These are phyloP conservation scores for Saxispiralis lemnorum DNA, from an alignment of 495 filamentous ascomycete genomes.

Conservation along the genomic window DNA sequence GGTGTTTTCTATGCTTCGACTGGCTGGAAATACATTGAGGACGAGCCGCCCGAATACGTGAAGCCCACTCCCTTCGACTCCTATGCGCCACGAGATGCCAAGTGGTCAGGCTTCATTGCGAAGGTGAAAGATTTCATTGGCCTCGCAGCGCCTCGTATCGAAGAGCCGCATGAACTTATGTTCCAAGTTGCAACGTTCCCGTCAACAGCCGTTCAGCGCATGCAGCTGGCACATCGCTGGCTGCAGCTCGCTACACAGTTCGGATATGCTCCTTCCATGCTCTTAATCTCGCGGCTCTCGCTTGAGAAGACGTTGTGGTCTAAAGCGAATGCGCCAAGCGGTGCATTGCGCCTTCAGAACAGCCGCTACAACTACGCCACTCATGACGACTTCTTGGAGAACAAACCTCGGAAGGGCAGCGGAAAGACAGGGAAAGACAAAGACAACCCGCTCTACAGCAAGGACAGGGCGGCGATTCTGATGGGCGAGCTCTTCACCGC, in stretches of 20 bases:
- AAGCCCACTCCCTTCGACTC: slow-evolving; percentile 15
- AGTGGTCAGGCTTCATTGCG: background rate
- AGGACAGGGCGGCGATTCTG: background rate
- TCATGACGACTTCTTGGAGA: slow-evolving; percentile 9
- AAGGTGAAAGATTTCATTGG: background rate
- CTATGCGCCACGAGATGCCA: slow-evolving; percentile 1
- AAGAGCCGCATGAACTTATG: slow-evolving; percentile 1
- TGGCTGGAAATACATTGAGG: slow-evolving; percentile 14
- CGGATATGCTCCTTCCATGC: slow-evolving; percentile 9
- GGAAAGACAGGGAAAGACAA: background rate
- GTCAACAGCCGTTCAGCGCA: background rate
- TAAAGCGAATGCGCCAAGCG: background rate
- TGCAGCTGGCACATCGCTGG: slow-evolving; percentile 7
- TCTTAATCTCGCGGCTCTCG: background rate
- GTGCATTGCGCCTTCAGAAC: slow-evolving; percentile 1
- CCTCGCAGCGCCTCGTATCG: background rate
- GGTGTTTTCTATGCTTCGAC: slow-evolving; percentile 7
- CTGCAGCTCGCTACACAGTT: slow-evolving; percentile 1
- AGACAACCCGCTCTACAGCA: slow-evolving; percentile 1
- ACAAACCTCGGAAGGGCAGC: background rate
- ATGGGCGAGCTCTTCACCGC: slow-evolving; percentile 11
- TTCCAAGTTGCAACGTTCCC: slow-evolving; percentile 12
- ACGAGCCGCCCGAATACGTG: slow-evolving; percentile 12
- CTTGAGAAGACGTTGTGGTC: slow-evolving; percentile 1
- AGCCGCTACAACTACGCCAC: slow-evolving; percentile 9